phyloP scores from a whole-genome alignment of 768 basidiomycete species.

The Serendipita indica region DNA sequence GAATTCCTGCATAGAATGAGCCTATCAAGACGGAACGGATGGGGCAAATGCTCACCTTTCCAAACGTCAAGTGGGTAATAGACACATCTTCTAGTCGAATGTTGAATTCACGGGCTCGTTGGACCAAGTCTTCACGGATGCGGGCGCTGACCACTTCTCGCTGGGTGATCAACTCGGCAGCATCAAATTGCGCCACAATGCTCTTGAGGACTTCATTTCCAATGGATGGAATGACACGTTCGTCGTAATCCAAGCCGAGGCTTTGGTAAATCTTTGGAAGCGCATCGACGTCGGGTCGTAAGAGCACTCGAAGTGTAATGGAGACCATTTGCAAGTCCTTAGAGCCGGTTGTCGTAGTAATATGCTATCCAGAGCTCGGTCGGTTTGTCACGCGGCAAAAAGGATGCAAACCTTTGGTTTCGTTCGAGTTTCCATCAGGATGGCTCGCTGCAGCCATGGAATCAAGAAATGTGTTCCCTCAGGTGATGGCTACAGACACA shows the following conservation, averaged over 20 bases:
- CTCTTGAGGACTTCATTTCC: constrained; percentile 97
- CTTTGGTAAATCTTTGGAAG: constrained; percentile 89
- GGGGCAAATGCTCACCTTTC: constrained; percentile 1
- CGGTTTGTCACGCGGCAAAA: no score
- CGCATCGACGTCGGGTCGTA: constrained; percentile 77
- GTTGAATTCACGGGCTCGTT: constrained; percentile 92
- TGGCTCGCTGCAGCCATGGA: constrained; percentile 91
- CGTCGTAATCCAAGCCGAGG: constrained; percentile 92
- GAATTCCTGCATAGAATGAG: constrained; percentile 52
- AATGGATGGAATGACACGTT: constrained; percentile 91
- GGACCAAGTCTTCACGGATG: constrained; percentile 81
- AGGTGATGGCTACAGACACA: constrained; percentile 47
- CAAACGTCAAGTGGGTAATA: constrained; percentile 58
- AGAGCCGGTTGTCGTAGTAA: constrained; percentile 85
- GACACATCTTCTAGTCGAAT: constrained; percentile 94
- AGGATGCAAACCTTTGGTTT: constrained; percentile 75
- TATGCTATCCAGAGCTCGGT: background rate
- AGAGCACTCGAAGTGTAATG: constrained; percentile 89
- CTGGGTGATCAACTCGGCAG: constrained; percentile 91
- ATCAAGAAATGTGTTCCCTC: constrained; percentile 96
- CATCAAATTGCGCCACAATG: constrained; percentile 97
- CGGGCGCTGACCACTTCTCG: constrained; percentile 84
- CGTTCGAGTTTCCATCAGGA: constrained; percentile 93
- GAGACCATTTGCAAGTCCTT: constrained; percentile 99
- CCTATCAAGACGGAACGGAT: constrained; percentile 34